phyloP scores from a whole-genome alignment of 768 basidiomycete genomes.

The Lactarius akahatsu region DNA sequence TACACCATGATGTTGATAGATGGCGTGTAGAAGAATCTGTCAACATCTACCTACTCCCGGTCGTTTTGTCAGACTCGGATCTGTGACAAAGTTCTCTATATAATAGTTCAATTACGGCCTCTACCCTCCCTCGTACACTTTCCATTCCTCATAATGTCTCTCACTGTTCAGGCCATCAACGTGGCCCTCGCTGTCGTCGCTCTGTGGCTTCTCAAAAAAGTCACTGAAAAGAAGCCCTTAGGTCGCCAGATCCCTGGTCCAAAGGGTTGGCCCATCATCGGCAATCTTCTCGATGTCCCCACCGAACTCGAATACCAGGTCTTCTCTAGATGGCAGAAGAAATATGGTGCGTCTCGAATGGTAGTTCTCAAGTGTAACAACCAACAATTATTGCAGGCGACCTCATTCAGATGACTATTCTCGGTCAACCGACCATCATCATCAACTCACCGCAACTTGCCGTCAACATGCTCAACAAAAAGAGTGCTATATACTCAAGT shows the following conservation, averaged over 20 bases:
- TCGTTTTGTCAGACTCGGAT: too few relatives aligned
- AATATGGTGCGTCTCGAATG: conserved; percentile 24
- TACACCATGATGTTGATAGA: too few relatives aligned
- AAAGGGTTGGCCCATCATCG: conserved; percentile 28
- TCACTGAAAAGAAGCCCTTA: conserved; percentile 22
- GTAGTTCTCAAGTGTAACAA: too few relatives aligned
- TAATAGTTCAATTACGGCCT: background rate
- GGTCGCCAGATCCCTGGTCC: conserved; percentile 25
- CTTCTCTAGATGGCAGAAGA: conserved; percentile 25
- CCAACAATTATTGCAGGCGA: conserved; percentile 25
- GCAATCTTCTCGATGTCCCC: conserved; percentile 29
- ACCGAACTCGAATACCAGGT: conserved; percentile 24
- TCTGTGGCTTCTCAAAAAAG: conserved; percentile 22
- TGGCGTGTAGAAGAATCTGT: too few relatives aligned
- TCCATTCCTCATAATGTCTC: too few relatives aligned
- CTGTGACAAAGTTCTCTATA: too few relatives aligned
- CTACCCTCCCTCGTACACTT: too few relatives aligned
- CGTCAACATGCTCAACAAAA: conserved; percentile 32
- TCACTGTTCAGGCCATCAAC: conserved; percentile 9
- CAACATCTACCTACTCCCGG: too few relatives aligned
- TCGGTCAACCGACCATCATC: conserved; percentile 32
- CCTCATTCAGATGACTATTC: conserved; percentile 30
- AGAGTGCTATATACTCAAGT: conserved; percentile 33
- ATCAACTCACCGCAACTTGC: conserved; percentile 31
- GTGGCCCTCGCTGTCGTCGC: conserved; percentile 19